Evolutionary conservation across 768 basidiomycete species (phyloP), one percentile per base, ranked within the genome.

Genomic region (Lyophyllum atratum): DNA sequence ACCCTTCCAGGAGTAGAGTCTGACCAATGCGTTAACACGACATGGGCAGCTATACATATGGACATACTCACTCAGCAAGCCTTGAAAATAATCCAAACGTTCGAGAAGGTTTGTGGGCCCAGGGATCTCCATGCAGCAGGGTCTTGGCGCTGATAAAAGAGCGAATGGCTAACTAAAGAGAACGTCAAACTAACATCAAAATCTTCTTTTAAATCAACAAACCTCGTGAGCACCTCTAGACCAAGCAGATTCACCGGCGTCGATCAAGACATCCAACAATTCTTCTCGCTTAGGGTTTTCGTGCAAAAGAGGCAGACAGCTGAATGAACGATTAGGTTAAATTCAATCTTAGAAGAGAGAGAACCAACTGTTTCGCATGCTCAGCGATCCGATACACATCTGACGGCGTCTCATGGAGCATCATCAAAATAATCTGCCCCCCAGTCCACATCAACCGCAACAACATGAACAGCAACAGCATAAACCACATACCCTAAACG

Each of bases 171-270:
- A 87, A 74, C 87, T 89, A 56, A 3, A 45, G 34, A 3, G 37
- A 17, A 29, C 42, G 34, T 29, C 29, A 55, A 39, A 5, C 19
- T 15, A 15, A 10, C 33, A 26, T 29, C 14, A 19, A 9, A 19
- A 14, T n/a, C 12, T 21, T 31, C 22, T 29, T 22, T 11, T 4
- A 8, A 49, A 22, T 31, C 10, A 17, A 55, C 62, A 47, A 66
- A 88, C 87, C 76, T 91, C 89, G 64, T 90, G 88, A 33, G 89
- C 89, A 22, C 89, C 89, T 50, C 87, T 79, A 8, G 82, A 79
- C 76, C 85, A 84, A 5, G 89, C 86, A 34, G 86, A 84, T 62
- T 89, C 85, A 1, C 86, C 88, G 21, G 88, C 87, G 50, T 87
- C 82, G 19, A 87, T 80, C 9, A 89, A 73, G 24, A 86, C 79